Evolutionary conservation across 2,329 filamentous ascomycete species (phyloP).

Genomic region (Colletotrichum shisoi): DNA sequence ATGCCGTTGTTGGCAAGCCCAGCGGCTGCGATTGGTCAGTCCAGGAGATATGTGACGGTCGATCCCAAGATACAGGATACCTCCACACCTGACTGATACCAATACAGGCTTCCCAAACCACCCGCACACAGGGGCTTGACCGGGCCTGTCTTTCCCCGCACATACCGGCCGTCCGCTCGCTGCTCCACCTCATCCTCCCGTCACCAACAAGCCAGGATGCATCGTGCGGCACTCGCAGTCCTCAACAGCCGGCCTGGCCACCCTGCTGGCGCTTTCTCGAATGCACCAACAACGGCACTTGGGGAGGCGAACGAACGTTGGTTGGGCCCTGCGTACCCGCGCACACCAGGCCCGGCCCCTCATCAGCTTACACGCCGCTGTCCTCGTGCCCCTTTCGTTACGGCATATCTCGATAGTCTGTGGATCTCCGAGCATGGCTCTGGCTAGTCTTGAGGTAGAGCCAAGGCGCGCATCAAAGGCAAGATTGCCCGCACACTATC

Average conservation of each 20-base stretch:
- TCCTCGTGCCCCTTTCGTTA: slow-evolving; percentile 32
- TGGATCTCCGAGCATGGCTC: slow-evolving; percentile 25
- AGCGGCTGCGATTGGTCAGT: slow-evolving; percentile 34
- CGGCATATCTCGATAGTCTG: slow-evolving; percentile 26
- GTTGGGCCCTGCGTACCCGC: slow-evolving; percentile 33
- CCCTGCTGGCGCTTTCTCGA: neutral
- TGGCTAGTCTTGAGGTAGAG: slow-evolving; percentile 31
- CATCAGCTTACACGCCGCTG: slow-evolving; percentile 16
- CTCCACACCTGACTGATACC: slow-evolving; percentile 11
- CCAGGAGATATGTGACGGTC: slow-evolving; percentile 1
- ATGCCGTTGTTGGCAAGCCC: slow-evolving; percentile 39
- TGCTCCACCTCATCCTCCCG: slow-evolving; percentile 13
- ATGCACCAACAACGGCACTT: neutral
- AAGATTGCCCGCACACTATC: slow-evolving; percentile 29
- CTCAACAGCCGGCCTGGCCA: slow-evolving; percentile 22
- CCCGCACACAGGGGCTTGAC: slow-evolving; percentile 27
- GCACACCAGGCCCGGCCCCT: slow-evolving; percentile 11
- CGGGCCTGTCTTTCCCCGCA: slow-evolving; percentile 28
- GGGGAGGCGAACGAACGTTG: slow-evolving; percentile 17
- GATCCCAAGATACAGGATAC: slow-evolving; percentile 23
- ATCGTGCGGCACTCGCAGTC: slow-evolving; percentile 6
- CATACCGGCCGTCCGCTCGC: neutral
- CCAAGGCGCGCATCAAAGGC: slow-evolving; percentile 31
- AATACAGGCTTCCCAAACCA: slow-evolving; percentile 15
- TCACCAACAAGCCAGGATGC: slow-evolving; percentile 19